Conservation (phyloP, 129 eudicot genomes). For the Calendula officinalis region DNA sequence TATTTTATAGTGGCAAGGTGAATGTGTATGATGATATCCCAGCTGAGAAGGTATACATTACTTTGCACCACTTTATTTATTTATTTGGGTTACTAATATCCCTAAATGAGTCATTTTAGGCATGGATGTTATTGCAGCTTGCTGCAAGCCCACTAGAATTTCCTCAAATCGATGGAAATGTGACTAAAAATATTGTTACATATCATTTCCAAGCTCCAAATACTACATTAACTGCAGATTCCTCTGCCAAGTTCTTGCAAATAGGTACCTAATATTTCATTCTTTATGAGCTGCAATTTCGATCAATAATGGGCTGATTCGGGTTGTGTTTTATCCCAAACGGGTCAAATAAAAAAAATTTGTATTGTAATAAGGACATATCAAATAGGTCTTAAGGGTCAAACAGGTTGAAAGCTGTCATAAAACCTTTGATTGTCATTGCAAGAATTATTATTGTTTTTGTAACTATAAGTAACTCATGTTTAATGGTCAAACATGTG, state of each 20-base stretch:
- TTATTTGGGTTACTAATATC: slow-evolving; percentile 15
- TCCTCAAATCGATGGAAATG: slow-evolving; percentile 33
- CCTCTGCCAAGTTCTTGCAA: slow-evolving; percentile 36
- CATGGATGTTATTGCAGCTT: slow-evolving; percentile 56
- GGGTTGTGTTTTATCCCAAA: not conserved
- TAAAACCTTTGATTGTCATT: not conserved
- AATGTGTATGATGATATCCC: slow-evolving; percentile 80
- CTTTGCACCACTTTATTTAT: not conserved
- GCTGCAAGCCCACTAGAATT: slow-evolving; percentile 68
- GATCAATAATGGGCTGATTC: not conserved
- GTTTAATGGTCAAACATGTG: not conserved
- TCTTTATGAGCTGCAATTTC: not conserved
- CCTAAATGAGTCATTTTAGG: slow-evolving; percentile 39
- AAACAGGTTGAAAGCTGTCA: not conserved
- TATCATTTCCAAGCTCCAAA: slow-evolving; percentile 42
- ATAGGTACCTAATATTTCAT: slow-evolving; percentile 38
- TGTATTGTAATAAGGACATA: not conserved
- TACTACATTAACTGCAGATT: slow-evolving; percentile 32
- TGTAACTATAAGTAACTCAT: not conserved
- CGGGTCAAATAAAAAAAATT: not conserved
- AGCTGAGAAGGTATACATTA: slow-evolving; percentile 55
- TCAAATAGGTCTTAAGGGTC: not conserved
- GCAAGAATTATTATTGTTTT: not conserved
- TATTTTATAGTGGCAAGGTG: slow-evolving; percentile 81
- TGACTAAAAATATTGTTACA: slow-evolving; percentile 32